Conservation (phyloP, 208 protist genomes). For the Leishmania martiniquensis region DNA sequence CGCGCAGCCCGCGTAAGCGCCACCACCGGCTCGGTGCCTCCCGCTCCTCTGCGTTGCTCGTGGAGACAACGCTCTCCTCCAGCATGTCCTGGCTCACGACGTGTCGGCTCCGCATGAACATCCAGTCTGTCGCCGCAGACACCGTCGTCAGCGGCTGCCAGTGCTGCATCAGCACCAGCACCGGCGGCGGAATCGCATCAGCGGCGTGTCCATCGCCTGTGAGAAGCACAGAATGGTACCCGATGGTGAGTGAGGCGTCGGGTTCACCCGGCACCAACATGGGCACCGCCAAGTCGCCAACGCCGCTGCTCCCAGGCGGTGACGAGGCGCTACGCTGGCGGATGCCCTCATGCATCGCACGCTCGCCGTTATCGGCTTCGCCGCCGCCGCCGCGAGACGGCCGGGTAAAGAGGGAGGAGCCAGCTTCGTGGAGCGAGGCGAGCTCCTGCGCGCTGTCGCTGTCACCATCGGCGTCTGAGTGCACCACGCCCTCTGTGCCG, state of each 20-base stretch:
- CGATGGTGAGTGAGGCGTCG: too few relatives aligned
- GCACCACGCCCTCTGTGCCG: neutral
- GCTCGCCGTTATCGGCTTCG: neutral
- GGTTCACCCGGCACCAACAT: neutral
- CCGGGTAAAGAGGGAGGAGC: neutral
- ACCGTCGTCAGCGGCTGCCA: slow-evolving; percentile 1
- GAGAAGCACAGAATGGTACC: neutral
- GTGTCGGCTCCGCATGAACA: slow-evolving; percentile 17
- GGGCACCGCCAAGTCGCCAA: neutral
- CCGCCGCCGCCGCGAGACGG: neutral
- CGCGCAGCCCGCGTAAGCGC: slow-evolving; percentile 14
- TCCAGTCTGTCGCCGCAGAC: slow-evolving; percentile 4
- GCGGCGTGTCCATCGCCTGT: neutral
- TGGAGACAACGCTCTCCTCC: slow-evolving; percentile 10
- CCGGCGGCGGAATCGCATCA: neutral
- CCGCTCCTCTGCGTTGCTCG: neutral
- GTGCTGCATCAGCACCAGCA: neutral
- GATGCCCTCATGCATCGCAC: neutral
- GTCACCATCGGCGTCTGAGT: neutral
- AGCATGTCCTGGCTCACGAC: slow-evolving; percentile 11
- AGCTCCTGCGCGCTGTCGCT: slow-evolving; percentile 13
- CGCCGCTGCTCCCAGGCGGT: neutral
- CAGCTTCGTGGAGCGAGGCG: neutral
- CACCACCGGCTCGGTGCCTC: neutral
- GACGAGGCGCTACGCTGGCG: neutral